Base-by-base conservation (phyloP, 306 rosid species). In the Begonia loranthoides region DNA sequence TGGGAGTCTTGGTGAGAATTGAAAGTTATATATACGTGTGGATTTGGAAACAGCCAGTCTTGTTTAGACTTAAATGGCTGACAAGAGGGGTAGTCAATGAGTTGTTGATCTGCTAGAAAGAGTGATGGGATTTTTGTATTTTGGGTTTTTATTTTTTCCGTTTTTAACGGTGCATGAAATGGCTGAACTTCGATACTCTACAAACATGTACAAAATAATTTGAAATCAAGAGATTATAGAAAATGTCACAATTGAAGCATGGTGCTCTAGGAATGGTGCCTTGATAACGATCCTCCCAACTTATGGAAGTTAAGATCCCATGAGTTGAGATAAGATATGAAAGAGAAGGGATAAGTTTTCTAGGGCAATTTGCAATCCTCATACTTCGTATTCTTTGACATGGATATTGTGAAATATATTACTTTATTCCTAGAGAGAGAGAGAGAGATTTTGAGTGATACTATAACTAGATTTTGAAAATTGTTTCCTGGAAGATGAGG, bases 311-410 rank as follows among this genome's bases (percentile, higher is more conserved):
- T 33, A 45, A 76, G 82, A 76, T 88, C 88, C 88, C 93, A 79
- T 93, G 62, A 69, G 61, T 56, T 54, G 55, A 70, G 88, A 82
- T 79, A 86, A 79, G 79, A 82, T 82, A 62, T 63, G 79, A 68
- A 58, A 58, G 36, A 28, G 36, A 28, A 4, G 36, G 9, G 36
- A 28, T 28, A 28, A 28, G 5, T 28, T 28, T 28, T 28, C 36
- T 28, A 4, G 36, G 36, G 36, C 8, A 28, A 28, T 28, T 7
- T 28, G 36, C 36, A 8, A 28, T 28, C 36, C 36, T 28, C 36
- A 4, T 28, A 28, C 36, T 28, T 28, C 36, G 36, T 28, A 28
- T 28, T 7, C 36, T 28, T 28, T 28, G 36, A 19, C 22, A 19
- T 19, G 2, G 22, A 28, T 28, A 28, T 28, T 28, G 36, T 2